Conservation (phyloP, 2,329 filamentous ascomycete species). For the Epichloe brachyelytri region DNA sequence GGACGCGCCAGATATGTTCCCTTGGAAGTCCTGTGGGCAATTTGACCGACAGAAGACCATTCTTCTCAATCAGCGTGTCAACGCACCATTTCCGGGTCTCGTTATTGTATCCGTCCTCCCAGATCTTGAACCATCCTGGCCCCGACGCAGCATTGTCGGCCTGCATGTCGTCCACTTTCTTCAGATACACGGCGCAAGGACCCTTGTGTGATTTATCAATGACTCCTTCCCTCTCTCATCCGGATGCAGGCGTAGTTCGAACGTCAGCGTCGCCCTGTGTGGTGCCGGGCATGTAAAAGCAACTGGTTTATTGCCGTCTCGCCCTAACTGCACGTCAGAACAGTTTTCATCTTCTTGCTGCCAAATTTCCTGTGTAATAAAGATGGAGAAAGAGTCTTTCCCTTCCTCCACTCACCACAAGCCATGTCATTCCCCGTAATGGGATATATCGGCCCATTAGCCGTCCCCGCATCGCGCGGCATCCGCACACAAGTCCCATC, state of each 20-base stretch:
- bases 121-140: constrained; percentile 69
- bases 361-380: not conserved
- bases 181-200: constrained; percentile 62
- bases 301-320: constrained; percentile 30
- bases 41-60: constrained; percentile 48
- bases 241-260: constrained; percentile 52
- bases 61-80: constrained; percentile 50
- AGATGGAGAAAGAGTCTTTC: not conserved
- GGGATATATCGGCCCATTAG: constrained; percentile 44
- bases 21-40: constrained; percentile 48
- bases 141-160: constrained; percentile 38
- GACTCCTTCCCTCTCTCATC: constrained; percentile 36
- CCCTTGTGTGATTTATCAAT: constrained; percentile 53
- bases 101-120: constrained; percentile 52
- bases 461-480: constrained; percentile 36
- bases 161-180: constrained; percentile 47
- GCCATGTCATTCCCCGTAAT: constrained; percentile 52
- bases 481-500: constrained; percentile 61
- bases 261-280: constrained; percentile 45
- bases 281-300: constrained; percentile 34
- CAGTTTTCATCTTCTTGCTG: not conserved
- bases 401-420: constrained; percentile 42
- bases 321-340: constrained; percentile 19
- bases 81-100: constrained; percentile 51
- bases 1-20: constrained; percentile 59